These are phyloP conservation scores for Scutellaria baicalensis DNA, from an alignment of 257 asterid species.

Conservation along the genomic window DNA sequence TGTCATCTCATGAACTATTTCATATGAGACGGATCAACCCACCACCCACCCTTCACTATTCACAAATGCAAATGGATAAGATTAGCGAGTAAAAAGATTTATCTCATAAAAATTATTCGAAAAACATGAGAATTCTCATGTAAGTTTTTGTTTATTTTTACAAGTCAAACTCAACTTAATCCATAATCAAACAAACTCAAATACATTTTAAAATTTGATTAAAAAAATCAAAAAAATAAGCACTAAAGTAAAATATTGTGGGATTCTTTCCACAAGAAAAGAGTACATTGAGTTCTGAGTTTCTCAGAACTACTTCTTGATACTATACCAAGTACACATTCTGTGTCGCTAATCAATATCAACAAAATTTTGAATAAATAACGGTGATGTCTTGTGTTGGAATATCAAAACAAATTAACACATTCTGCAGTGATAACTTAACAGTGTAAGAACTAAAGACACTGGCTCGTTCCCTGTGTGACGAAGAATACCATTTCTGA, in stretches of 20 bases:
- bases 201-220: too few relatives aligned
- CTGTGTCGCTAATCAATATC: neutral
- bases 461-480: constrained; percentile 4
- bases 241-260: neutral
- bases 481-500: constrained; percentile 3
- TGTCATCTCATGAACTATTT: too few relatives aligned
- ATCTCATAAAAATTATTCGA: too few relatives aligned
- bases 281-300: neutral
- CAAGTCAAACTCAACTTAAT: too few relatives aligned
- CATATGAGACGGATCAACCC: too few relatives aligned
- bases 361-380: constrained; percentile 16
- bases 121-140: too few relatives aligned
- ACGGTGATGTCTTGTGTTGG: neutral
- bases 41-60: too few relatives aligned
- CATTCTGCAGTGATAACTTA: constrained; percentile 13
- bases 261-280: neutral
- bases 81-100: too few relatives aligned
- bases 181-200: too few relatives aligned
- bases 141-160: too few relatives aligned
- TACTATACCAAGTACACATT: constrained; percentile 4
- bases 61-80: too few relatives aligned
- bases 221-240: neutral
- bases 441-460: constrained; percentile 14
- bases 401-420: constrained; percentile 4
- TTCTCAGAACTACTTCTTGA: constrained; percentile 5